These are phyloP conservation scores for Fusarium paranaense DNA, from an alignment of 2,329 filamentous ascomycete species.

Conservation along the genomic window DNA sequence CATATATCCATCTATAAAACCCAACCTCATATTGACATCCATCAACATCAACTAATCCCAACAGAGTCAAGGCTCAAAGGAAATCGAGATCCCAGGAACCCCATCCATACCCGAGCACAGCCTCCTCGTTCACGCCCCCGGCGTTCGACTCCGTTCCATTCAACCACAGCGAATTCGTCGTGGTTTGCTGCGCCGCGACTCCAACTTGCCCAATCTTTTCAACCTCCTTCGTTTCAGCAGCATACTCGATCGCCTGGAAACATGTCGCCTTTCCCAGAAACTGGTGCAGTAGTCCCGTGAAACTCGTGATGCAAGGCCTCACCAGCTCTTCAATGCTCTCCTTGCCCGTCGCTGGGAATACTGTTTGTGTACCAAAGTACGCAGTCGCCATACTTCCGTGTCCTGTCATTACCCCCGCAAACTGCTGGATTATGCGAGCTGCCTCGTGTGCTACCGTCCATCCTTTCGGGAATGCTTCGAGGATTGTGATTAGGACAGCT, in stretches of 20 bases:
- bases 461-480: conserved; percentile 52
- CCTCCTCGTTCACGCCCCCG: conserved; percentile 33
- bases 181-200: conserved; percentile 25
- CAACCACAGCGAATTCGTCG: conserved; percentile 37
- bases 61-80: conserved; percentile 22
- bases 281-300: conserved; percentile 47
- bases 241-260: conserved; percentile 39
- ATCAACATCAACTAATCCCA: neutral
- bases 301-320: conserved; percentile 33
- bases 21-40: neutral
- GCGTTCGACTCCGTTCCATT: conserved; percentile 22
- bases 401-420: conserved; percentile 36
- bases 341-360: conserved; percentile 22
- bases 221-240: conserved; percentile 26
- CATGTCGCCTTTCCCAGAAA: conserved; percentile 50
- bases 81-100: conserved; percentile 45
- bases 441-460: conserved; percentile 52
- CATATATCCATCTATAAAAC: neutral
- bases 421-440: conserved; percentile 49
- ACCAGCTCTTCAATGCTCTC: conserved; percentile 32
- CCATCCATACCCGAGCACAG: conserved; percentile 41
- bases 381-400: conserved; percentile 28
- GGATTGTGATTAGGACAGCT: conserved; percentile 47
- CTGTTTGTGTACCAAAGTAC: conserved; percentile 31
- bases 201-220: conserved; percentile 17